Base-by-base conservation (phyloP, 2,329 filamentous ascomycete genomes). In the Cladophialophora yegresii region DNA sequence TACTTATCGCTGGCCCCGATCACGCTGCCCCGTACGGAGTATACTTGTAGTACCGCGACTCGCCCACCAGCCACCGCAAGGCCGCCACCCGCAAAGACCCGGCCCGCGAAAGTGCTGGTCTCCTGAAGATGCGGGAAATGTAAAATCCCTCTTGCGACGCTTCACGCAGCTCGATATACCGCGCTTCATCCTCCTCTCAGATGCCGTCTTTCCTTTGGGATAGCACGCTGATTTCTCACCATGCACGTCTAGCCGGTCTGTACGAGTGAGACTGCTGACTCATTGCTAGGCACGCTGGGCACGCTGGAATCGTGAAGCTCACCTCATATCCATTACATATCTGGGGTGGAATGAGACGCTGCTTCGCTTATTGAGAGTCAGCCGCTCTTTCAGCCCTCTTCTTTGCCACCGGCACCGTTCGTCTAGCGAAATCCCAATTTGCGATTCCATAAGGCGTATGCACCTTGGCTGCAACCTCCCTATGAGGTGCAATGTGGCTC, bases 391-490 rank as follows among this genome's bases (percentile, higher is more conserved):
- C 47, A 51, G 47, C 47, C 26, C 26, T 23, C 47, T 20, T 13
- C 47, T 51, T 51, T 51, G 47, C 47, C 47, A 51, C 47, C 47
- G 22, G 47, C 20, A 8, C 47, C 8, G 47, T 26, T 50, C 23
- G 47, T 13, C 20, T 50, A 26, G 20, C 13, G 22, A 20, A 7
- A 23, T 26, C 47, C 20, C 47, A 50, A 5, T 23, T 51, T 9
- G 20, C 47, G 26, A 23, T 9, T 9, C 47, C 20, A n/a, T 9
- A 6, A 26, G 1, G 26, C 10, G 47, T 51, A 28, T 13, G 22
- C 47, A 26, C 22, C 47, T 16, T 16, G 36, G 13, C 16, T 7
- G 36, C 36, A 43, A 28, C 26, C 26, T 28, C 26, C 26, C 3
- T 6, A 28, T 28, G 3, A 6, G 26, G 26, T 28, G 6, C 6